Evolutionary conservation across 306 rosid genomes (phyloP), one percentile per base, ranked within the genome.

Genomic region (Ochetophila trinervis): DNA sequence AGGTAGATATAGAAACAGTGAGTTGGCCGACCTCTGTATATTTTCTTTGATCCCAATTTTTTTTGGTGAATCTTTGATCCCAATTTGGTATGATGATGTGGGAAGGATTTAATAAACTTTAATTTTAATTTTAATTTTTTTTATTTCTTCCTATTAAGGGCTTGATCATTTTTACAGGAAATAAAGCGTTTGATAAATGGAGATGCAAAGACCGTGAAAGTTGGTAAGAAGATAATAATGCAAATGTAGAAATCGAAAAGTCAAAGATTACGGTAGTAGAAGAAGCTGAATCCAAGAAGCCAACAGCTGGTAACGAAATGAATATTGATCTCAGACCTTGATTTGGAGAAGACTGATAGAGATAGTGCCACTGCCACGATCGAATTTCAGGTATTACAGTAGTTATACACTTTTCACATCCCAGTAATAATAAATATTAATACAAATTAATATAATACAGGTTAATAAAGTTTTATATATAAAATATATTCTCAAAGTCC

Each of bases 331-430:
- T 86, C 44, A n/a, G 91, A 82, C 57, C 69, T 88, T 72, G 95
- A 94, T 34, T 78, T 90, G 85, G 99, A 86, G 74, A 90, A 84
- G 77, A 7, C 79, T 55, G 91, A 88, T 34, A 78, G 72, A 64
- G 96, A 89, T 60, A 60, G 68, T 55, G 81, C 71, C 61, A 60
- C 62, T 59, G 84, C 69, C n/a, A n/a, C n/a, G n/a, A n/a, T n/a
- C n/a, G n/a, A n/a, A n/a, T n/a, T n/a, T n/a, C n/a, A n/a, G n/a
- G n/a, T n/a, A n/a, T n/a, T n/a, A n/a, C n/a, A n/a, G n/a, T n/a
- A n/a, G n/a, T n/a, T n/a, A n/a, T n/a, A n/a, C n/a, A n/a, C n/a
- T n/a, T n/a, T n/a, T n/a, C n/a, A n/a, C n/a, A n/a, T n/a, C n/a
- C n/a, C n/a, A n/a, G n/a, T n/a, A n/a, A n/a, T n/a, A n/a, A n/a